Conservation (phyloP, 495 filamentous ascomycete species). For the Jackrogersella minutella region DNA sequence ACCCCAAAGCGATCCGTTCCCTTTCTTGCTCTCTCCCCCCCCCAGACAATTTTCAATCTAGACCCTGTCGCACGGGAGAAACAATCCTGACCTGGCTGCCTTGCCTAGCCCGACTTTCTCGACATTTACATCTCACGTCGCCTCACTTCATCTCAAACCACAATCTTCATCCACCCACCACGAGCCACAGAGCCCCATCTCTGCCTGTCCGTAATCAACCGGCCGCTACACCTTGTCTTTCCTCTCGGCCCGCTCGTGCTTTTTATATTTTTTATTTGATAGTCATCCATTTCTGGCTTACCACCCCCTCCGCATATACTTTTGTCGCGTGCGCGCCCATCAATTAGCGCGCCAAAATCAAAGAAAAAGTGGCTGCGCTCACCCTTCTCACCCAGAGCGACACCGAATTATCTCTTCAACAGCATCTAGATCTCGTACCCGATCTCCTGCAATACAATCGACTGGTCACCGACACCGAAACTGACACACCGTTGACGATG, state of each 20-base stretch:
- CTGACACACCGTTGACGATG: constrained; percentile 58
- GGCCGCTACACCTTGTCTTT: constrained; percentile 20
- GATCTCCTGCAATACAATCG: constrained; percentile 48
- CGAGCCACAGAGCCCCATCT: constrained; percentile 42
- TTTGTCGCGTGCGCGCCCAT: constrained; percentile 46
- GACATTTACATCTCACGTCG: constrained; percentile 29
- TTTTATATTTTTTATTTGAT: constrained; percentile 28
- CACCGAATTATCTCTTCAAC: constrained; percentile 55
- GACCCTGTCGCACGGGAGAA: constrained; percentile 35
- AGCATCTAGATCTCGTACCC: constrained; percentile 54
- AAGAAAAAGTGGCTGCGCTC: constrained; percentile 58
- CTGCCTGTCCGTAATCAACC: constrained; percentile 26
- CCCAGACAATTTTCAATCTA: constrained; percentile 13
- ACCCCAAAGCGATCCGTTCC: not conserved
- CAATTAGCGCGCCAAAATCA: constrained; percentile 41
- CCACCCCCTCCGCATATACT: constrained; percentile 36
- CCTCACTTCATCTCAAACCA: constrained; percentile 20
- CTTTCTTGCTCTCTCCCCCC: not conserved
- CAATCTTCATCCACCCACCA: constrained; percentile 27
- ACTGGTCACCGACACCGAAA: constrained; percentile 48
- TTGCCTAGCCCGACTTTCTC: constrained; percentile 33
- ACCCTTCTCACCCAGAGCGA: constrained; percentile 53
- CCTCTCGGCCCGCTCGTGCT: constrained; percentile 27
- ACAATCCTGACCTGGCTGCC: constrained; percentile 35
- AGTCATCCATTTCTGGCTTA: constrained; percentile 11